A percentile compares a stretch with the other conserved stretches of the same genome.
Conservation (phyloP, 192 early-diverging fungal genomes). For the Backusella tarrabulga region DNA sequence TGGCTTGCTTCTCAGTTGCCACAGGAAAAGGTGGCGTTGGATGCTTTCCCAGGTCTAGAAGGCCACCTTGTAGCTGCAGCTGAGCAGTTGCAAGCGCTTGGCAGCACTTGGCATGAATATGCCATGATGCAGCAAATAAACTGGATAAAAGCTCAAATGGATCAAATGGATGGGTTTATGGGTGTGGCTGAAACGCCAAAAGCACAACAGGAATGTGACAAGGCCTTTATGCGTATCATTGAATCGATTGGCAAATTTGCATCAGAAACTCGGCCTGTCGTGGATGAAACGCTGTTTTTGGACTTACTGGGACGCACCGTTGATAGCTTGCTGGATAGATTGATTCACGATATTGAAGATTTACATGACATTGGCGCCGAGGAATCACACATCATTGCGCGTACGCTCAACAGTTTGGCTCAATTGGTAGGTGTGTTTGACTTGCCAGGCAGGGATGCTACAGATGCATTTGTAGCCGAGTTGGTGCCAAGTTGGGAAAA, state of each 20-base stretch:
- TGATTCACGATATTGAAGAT: constrained; percentile 27
- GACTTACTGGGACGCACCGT: constrained; percentile 20
- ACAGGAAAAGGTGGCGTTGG: constrained; percentile 2
- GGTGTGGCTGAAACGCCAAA: constrained; percentile 5
- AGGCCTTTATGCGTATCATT: constrained; percentile 1
- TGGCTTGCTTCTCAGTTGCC: constrained; percentile 54
- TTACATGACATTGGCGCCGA: constrained; percentile 35
- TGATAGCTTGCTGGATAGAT: constrained; percentile 9
- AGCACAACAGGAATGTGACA: constrained; percentile 13
- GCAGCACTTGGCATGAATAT: constrained; percentile 25
- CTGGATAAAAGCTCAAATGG: background rate
- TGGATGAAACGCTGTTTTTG: constrained; percentile 21
- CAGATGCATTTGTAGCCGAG: constrained; percentile 1
- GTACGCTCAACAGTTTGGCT: constrained; percentile 21
- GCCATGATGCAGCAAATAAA: constrained; percentile 15
- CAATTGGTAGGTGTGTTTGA: constrained; percentile 30
- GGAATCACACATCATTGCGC: constrained; percentile 29
- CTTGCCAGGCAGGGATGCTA: constrained; percentile 16
- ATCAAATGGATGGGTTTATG: constrained; percentile 20
- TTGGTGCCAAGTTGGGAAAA: constrained; percentile 44
- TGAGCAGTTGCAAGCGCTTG: constrained; percentile 15
- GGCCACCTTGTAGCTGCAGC: background rate
- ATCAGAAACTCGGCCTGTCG: constrained; percentile 1
- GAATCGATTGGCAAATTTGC: constrained; percentile 2
- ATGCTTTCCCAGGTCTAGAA: constrained; percentile 9